Percentiles rank a stretch among this genome's conserved stretches.
Conservation (phyloP, 2,329 filamentous ascomycete genomes). For the Diaporthe humulicola region DNA sequence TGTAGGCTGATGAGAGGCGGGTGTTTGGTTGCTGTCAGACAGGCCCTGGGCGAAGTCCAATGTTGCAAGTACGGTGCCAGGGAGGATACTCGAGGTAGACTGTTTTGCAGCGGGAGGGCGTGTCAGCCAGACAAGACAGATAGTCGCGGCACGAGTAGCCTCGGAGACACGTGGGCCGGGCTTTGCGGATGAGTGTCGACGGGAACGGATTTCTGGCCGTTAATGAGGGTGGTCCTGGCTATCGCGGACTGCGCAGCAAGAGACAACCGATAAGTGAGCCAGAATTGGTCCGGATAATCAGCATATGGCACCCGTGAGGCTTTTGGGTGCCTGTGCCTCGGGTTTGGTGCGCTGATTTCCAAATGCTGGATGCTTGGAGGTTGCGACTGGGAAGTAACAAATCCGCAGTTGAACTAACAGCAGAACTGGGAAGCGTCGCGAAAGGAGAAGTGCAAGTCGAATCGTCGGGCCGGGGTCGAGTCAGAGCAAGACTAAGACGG, state of each 20-base stretch:
- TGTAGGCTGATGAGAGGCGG: neutral
- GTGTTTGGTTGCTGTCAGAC: neutral
- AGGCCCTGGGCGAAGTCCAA: neutral
- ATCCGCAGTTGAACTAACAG: neutral
- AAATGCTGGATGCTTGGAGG: neutral
- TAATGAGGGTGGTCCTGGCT: neutral
- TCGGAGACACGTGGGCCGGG: neutral
- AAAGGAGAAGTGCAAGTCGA: neutral
- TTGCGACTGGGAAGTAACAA: neutral
- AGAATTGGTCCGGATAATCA: neutral
- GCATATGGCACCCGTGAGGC: neutral
- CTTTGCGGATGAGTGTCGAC: neutral
- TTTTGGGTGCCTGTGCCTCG: neutral
- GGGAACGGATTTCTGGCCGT: neutral
- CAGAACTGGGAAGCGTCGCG: slow-evolving; percentile 12
- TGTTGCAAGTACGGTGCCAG: neutral
- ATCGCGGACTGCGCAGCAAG: slow-evolving; percentile 3
- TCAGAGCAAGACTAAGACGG: slow-evolving; percentile 19
- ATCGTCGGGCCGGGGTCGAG: slow-evolving; percentile 14
- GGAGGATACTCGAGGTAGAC: neutral
- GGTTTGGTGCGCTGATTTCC: neutral
- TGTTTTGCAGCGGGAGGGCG: neutral
- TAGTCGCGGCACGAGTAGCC: neutral
- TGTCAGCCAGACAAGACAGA: neutral
- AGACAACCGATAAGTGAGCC: neutral